Evolutionary conservation across 495 filamentous ascomycete genomes (phyloP), one percentile per base, ranked within the genome.

Genomic region (Aspergillus incahuasiensis): DNA sequence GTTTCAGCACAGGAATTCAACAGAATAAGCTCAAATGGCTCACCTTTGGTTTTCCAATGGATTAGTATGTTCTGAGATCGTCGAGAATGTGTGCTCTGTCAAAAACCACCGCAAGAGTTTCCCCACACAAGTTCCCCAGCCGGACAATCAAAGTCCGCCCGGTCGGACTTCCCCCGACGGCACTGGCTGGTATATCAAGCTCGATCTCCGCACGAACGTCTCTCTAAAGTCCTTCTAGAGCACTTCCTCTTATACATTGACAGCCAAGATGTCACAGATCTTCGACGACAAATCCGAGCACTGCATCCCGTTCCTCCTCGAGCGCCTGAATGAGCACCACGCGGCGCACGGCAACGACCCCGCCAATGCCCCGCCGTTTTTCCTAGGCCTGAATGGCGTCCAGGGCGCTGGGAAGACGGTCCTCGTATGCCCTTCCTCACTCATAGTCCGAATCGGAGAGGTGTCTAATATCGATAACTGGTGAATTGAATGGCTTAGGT

Each of bases 371-470:
- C 75, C 79, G 45, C 80, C 82, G 28, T 79, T 85, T 64, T 82
- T 85, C 66, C 66, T 86, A 18, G 82, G 82, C 15, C 60, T 86
- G 47, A 85, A 85, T 60, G 83, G 78, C 40, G 74, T 95, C 15
- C 91, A 95, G 68, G 92, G 92, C 45, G 88, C 87, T 43, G 92
- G 92, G 39, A 97, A 97, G 72, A 92, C 91, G 1, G 92, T 91
- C 3, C 77, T 97, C 61, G 91, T 86, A 68, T 63, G 73, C 34
- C 6, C 3, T n/a, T 8, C 12, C 20, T 30, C 32, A 6, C 3
- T 28, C 25, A n/a, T n/a, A n/a, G n/a, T n/a, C n/a, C n/a, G n/a
- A n/a, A n/a, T n/a, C n/a, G n/a, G n/a, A n/a, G n/a, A n/a, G n/a
- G n/a, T n/a, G n/a, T n/a, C n/a, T n/a, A n/a, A n/a, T n/a, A n/a